Conservation (phyloP, 306 rosid species). For the Quercus robur region DNA sequence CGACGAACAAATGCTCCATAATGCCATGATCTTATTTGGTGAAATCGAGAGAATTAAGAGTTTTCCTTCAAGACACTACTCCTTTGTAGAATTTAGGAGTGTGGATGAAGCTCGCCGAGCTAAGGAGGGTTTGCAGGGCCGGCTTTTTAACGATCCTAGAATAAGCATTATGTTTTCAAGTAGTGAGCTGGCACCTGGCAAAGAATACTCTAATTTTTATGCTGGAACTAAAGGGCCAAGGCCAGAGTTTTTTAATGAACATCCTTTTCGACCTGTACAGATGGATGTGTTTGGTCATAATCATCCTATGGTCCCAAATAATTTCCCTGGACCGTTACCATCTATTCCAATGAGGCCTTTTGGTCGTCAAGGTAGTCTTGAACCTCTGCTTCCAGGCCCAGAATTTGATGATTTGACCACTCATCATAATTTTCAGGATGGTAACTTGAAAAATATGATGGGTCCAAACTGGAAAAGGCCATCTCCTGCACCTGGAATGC, state of each 20-base stretch:
- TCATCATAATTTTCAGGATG: constrained; percentile 60
- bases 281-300: constrained; percentile 62
- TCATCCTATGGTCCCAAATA: constrained; percentile 61
- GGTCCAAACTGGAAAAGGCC: constrained; percentile 82
- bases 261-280: constrained; percentile 55
- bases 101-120: constrained; percentile 99
- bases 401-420: constrained; percentile 60
- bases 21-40: constrained; percentile 98
- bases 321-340: constrained; percentile 62
- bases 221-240: constrained; percentile 68
- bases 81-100: constrained; percentile 93
- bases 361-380: constrained; percentile 74
- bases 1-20: constrained; percentile 99
- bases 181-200: constrained; percentile 70
- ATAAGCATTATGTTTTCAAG: constrained; percentile 85
- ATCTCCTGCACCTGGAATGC: constrained; percentile 71
- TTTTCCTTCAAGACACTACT: constrained; percentile 80
- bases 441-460: constrained; percentile 57
- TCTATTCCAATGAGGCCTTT: constrained; percentile 61
- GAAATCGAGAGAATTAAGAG: constrained; percentile 95
- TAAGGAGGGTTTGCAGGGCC: constrained; percentile 97
- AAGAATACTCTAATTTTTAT: constrained; percentile 55
- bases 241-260: constrained; percentile 66
- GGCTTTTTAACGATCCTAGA: constrained; percentile 95
- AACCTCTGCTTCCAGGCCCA: constrained; percentile 52